These are phyloP conservation scores for Lathyrus sativus DNA, from an alignment of 306 rosid genomes.

Conservation along the genomic window DNA sequence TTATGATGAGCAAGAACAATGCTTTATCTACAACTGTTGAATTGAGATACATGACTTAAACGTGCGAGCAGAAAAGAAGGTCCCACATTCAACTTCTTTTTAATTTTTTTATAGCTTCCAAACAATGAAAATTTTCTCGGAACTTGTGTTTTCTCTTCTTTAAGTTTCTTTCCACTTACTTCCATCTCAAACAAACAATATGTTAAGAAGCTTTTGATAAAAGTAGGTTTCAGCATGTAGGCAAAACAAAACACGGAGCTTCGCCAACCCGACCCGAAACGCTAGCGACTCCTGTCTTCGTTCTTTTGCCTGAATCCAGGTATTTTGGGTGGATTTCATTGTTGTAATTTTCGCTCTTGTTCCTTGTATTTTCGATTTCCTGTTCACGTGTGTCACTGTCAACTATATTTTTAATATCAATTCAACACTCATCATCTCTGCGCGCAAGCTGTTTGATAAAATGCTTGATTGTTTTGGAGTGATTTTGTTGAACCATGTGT, in stretches of 20 bases:
- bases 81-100: too few species aligned
- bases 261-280: background rate
- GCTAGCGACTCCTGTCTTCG: background rate
- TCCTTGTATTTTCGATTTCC: background rate
- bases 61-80: too few species aligned
- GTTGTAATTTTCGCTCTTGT: background rate
- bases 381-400: background rate
- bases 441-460: slow-evolving; percentile 1
- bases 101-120: too few species aligned
- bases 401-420: background rate
- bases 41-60: too few species aligned
- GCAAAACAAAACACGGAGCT: background rate
- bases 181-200: too few species aligned
- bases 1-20: too few species aligned
- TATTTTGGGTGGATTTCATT: background rate
- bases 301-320: background rate
- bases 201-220: too few species aligned
- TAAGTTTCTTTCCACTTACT: too few species aligned
- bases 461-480: background rate
- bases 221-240: too few species aligned
- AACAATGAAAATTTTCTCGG: too few species aligned
- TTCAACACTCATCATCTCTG: background rate
- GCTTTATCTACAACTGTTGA: too few species aligned
- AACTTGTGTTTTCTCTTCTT: too few species aligned
- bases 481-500: background rate